Evolutionary conservation across 164 flowering plant species (phyloP).

Genomic region (Tinospora cordifolia): DNA sequence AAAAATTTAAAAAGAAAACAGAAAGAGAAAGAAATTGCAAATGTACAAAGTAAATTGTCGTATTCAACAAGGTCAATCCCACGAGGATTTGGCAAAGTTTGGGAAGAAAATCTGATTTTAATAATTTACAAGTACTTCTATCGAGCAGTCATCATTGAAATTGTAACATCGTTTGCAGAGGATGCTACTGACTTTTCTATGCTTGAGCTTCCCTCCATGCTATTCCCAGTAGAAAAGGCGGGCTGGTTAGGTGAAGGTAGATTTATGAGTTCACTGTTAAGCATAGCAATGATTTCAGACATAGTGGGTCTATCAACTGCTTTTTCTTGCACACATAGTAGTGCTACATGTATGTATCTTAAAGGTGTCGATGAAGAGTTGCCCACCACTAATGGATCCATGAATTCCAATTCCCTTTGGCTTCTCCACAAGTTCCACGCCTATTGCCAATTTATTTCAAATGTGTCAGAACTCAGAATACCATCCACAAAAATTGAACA

Average conservation of each 20-base stretch:
- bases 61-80: too few relatives aligned
- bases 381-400: neutral
- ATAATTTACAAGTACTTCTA: neutral
- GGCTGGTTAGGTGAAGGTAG: neutral
- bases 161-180: neutral
- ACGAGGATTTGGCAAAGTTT: too few relatives aligned
- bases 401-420: neutral
- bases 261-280: neutral
- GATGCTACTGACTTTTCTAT: neutral
- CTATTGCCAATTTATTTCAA: neutral
- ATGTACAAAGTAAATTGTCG: too few relatives aligned
- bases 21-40: too few relatives aligned
- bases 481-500: too few relatives aligned
- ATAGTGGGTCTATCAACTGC: neutral
- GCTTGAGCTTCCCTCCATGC: neutral
- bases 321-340: neutral
- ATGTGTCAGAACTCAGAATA: neutral
- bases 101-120: too few relatives aligned
- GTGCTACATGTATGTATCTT: conserved; percentile 1
- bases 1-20: too few relatives aligned
- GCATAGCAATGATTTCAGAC: neutral
- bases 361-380: neutral
- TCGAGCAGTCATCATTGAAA: neutral
- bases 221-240: neutral
- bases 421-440: neutral